Evolutionary conservation across 768 basidiomycete species (phyloP).

Genomic region (Mycena leptocephala): DNA sequence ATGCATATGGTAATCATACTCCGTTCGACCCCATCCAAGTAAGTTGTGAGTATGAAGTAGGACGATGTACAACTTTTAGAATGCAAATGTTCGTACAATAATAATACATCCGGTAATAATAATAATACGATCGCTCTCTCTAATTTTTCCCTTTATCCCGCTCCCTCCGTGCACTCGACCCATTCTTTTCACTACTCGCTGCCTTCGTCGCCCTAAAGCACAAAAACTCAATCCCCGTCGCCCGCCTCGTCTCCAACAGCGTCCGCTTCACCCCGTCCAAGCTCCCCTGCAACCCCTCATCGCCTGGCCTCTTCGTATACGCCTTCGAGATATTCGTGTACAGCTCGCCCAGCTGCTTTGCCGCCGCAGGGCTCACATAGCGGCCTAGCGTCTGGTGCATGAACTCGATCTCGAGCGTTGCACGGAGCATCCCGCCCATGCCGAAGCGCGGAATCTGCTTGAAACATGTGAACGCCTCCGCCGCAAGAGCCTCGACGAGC

Average conservation of each 20-base stretch:
- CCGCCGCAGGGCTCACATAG: conserved; percentile 88
- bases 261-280: conserved; percentile 95
- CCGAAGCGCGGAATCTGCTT: conserved; percentile 92
- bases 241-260: conserved; percentile 87
- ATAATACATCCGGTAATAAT: conserved; percentile 23
- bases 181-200: conserved; percentile 43
- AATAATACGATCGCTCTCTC: background rate
- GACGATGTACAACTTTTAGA: background rate
- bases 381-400: conserved; percentile 96
- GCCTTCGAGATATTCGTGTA: conserved; percentile 97
- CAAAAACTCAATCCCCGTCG: conserved; percentile 95
- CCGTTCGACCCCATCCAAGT: no score
- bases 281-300: conserved; percentile 89
- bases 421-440: conserved; percentile 98
- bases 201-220: conserved; percentile 89
- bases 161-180: conserved; percentile 4
- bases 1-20: background rate
- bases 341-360: conserved; percentile 89
- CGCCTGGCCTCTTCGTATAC: conserved; percentile 88
- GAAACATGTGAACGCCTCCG: conserved; percentile 90
- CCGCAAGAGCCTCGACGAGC: conserved; percentile 87
- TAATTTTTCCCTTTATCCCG: conserved; percentile 6
- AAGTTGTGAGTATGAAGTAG: background rate
- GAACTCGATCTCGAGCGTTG: conserved; percentile 98
- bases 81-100: conserved; percentile 1